Conservation (phyloP, 2,329 filamentous ascomycete genomes). For the Epichloe brachyelytri region DNA sequence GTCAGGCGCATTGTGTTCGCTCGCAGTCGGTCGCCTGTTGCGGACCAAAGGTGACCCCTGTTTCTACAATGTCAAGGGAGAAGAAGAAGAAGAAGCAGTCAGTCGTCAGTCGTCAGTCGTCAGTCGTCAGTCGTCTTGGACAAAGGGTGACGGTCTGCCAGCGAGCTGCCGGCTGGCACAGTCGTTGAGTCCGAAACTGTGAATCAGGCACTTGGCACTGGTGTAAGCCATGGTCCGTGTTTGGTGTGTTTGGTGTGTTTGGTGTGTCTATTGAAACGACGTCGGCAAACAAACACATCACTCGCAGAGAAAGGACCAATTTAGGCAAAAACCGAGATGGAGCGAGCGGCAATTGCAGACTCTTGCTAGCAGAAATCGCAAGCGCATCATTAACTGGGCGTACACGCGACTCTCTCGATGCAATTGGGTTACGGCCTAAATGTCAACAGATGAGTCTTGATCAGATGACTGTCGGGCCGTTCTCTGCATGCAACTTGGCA, state of each 20-base stretch:
- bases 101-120: too few relatives aligned
- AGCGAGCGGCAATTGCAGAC: background rate
- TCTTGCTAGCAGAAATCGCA: background rate
- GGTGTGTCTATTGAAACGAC: background rate
- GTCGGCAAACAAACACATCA: conserved; percentile 3
- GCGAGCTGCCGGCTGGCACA: conserved; percentile 1
- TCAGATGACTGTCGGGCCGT: background rate
- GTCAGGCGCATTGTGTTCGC: background rate
- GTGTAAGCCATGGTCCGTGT: conserved; percentile 4
- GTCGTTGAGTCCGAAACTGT: background rate
- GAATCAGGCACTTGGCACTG: conserved; percentile 4
- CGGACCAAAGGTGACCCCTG: background rate
- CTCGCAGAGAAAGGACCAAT: background rate
- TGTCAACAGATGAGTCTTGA: background rate
- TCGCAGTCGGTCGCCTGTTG: background rate
- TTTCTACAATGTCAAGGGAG: background rate
- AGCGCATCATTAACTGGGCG: background rate
- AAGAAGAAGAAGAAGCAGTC: too few relatives aligned
- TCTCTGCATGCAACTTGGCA: background rate
- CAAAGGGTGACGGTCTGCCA: background rate
- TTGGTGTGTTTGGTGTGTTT: background rate
- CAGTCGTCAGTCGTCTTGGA: background rate
- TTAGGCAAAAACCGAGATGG: background rate
- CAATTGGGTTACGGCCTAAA: conserved; percentile 2
- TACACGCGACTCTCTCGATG: background rate